These are phyloP conservation scores for Starmera dryadoides DNA, from an alignment of 805 yeast species.

Conservation along the genomic window DNA sequence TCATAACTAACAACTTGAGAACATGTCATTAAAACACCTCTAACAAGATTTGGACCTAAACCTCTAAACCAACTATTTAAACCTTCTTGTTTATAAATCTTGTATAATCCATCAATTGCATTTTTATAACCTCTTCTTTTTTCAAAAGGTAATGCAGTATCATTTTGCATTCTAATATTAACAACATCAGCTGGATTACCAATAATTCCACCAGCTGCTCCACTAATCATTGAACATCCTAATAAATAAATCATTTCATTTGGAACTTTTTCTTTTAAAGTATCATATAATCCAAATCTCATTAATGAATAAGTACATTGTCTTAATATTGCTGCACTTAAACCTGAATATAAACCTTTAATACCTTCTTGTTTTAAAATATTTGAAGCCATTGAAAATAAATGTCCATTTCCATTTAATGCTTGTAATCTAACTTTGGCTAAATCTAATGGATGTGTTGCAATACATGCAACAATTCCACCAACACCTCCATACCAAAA, in stretches of 20 bases:
- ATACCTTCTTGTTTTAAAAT: conserved; percentile 62
- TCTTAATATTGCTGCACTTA: conserved; percentile 73
- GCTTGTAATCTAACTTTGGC: conserved; percentile 87
- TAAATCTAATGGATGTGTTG: conserved; percentile 78
- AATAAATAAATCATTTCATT: conserved; percentile 56
- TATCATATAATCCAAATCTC: conserved; percentile 81
- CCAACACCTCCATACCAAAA: conserved; percentile 69
- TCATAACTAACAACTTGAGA: conserved; percentile 88
- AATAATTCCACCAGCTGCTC: conserved; percentile 75
- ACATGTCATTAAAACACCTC: conserved; percentile 87
- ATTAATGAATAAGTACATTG: conserved; percentile 87
- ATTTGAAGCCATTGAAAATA: conserved; percentile 52
- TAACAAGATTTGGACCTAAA: conserved; percentile 63
- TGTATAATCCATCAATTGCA: conserved; percentile 67
- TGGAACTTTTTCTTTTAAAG: conserved; percentile 49
- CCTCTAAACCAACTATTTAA: conserved; percentile 59
- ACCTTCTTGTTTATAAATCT: conserved; percentile 58
- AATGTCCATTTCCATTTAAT: conserved; percentile 54
- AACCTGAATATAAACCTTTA: conserved; percentile 68
- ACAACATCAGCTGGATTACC: conserved; percentile 89
- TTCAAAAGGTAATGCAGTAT: conserved; percentile 55
- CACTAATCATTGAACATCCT: conserved; percentile 80
- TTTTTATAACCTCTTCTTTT: conserved; percentile 68
- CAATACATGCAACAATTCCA: conserved; percentile 57
- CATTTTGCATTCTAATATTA: conserved; percentile 89